Evolutionary conservation across 2,329 filamentous ascomycete species (phyloP).

Genomic region (Exophiala sp.): DNA sequence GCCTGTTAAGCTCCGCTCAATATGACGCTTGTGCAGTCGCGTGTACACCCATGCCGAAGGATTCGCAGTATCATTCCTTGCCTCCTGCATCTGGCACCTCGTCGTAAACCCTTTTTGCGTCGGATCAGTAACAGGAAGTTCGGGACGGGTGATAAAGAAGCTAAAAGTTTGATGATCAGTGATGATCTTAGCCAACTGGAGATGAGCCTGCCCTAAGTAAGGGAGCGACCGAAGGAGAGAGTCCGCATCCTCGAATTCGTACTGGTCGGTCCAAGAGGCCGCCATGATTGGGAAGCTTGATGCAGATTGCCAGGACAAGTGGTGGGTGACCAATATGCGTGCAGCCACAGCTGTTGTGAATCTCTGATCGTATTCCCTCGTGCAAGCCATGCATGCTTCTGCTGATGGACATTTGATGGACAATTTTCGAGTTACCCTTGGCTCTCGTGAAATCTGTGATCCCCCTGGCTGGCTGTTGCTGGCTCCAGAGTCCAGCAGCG

Average conservation of each 20-base stretch:
- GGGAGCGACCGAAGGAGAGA: neutral
- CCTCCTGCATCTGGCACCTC: neutral
- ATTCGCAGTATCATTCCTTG: neutral
- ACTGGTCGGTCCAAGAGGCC: conserved; percentile 9
- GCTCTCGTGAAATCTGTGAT: conserved; percentile 6
- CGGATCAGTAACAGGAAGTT: neutral
- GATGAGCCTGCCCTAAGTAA: neutral
- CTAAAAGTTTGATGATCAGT: neutral
- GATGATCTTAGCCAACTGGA: neutral
- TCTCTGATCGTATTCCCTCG: conserved; percentile 3
- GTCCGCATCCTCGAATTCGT: conserved; percentile 1
- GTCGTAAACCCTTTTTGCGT: neutral
- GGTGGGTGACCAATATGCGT: conserved; percentile 17
- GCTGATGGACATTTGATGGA: conserved; percentile 1
- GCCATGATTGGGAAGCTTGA: conserved; percentile 10
- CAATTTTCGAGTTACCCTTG: neutral
- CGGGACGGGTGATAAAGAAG: neutral
- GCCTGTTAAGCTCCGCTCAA: conserved; percentile 4
- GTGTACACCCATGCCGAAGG: conserved; percentile 4
- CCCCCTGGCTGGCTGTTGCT: neutral
- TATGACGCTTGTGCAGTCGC: conserved; percentile 5
- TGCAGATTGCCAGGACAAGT: conserved; percentile 5
- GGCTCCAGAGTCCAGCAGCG: neutral
- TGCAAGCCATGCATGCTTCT: neutral
- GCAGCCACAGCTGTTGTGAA: conserved; percentile 20